Percentiles rank a stretch among this genome's conserved stretches.
Conservation (phyloP, 257 asterid genomes). For the Verbena officinalis region DNA sequence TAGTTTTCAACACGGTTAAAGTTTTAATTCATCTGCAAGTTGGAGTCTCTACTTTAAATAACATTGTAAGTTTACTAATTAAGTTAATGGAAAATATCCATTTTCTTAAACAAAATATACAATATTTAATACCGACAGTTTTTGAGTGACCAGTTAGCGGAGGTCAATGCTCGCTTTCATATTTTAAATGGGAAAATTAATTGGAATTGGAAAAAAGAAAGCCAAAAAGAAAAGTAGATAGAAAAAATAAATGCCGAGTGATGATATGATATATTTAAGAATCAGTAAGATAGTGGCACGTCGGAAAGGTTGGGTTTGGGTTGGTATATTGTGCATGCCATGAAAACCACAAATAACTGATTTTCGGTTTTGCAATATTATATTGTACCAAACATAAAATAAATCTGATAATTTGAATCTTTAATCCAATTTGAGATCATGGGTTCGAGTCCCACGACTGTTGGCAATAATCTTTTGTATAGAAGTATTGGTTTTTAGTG, state of each 20-base stretch:
- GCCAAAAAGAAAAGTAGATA: not conserved
- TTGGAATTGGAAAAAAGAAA: not conserved
- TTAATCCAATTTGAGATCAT: no score
- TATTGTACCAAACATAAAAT: slow-evolving; percentile 18
- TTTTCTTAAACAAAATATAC: no score
- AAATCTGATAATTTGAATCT: not conserved
- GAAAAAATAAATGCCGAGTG: slow-evolving; percentile 4
- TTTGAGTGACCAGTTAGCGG: not conserved
- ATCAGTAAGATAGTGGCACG: slow-evolving; percentile 32
- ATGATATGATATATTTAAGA: no score
- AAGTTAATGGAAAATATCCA: no score
- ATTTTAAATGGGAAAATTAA: not conserved
- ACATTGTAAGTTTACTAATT: no score
- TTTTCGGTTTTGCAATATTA: slow-evolving; percentile 36
- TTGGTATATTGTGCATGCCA: slow-evolving; percentile 14
- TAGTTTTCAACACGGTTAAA: no score
- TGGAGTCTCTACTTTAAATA: no score
- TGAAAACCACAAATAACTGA: slow-evolving; percentile 52
- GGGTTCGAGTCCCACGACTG: no score
- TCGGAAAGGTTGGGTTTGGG: slow-evolving; percentile 41
- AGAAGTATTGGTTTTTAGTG: no score
- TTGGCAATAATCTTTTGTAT: no score
- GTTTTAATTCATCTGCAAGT: no score
- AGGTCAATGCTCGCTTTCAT: not conserved
- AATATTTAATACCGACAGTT: not conserved